Evolutionary conservation across 768 basidiomycete genomes (phyloP), one percentile per base, ranked within the genome.

Genomic region (Lactarius evosmus): DNA sequence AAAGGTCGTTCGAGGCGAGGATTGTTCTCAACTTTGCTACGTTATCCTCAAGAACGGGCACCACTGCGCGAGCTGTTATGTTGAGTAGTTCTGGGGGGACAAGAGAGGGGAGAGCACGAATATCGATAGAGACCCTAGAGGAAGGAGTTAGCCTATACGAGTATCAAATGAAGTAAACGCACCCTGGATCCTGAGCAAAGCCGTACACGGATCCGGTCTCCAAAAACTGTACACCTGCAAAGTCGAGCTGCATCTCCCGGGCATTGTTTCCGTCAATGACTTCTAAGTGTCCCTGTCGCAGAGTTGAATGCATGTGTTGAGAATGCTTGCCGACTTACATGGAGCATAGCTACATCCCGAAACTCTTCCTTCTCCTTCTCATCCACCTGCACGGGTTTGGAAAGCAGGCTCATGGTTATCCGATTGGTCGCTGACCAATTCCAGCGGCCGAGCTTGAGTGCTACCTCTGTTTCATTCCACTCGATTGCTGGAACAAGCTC

Each of bases 131-230:
- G 5, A 46, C 11, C 9, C 60, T 66, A 8, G 22, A 41, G 7
- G 17, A 27, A 25, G 33, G 17, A 40, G 27, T 51, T 46, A 46
- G 53, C 49, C 19, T 5, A n/a, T 57, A 25, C 19, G 2, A 33
- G 32, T 36, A 68, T 41, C 7, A 17, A 59, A 33, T 29, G 25
- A 22, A 27, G 54, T 46, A 7, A 9, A 66, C 80, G 66, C 66
- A 91, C 91, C 85, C 86, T 19, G 72, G 70, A 4, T 85, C 82
- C 67, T 84, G 82, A 19, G 86, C 88, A 56, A 90, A 79, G 2
- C 88, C 91, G 69, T 86, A 90, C n/a, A 94, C 81, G 0, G 88
- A 82, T 0, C 91, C 91, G 60, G 88, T 88, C 29, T 79, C 72
- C 12, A 89, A 68, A 70, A 91, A 86, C 73, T 93, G 91, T 27